phyloP scores from a whole-genome alignment of 805 yeast genomes.

The Isabelozyma heimii region DNA sequence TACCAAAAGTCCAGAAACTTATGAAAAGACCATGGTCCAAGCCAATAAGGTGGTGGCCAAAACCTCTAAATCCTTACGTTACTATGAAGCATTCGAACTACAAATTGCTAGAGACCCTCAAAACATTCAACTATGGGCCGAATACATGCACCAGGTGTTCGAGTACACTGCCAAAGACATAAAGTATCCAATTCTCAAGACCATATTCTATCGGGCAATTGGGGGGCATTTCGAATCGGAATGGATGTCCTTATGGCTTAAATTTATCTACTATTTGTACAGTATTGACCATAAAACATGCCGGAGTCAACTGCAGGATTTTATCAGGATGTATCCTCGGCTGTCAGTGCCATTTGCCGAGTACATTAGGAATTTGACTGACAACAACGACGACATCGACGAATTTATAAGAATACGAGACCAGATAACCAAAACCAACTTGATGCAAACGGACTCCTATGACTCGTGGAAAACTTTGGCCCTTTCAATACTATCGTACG shows the following conservation, averaged over 20 bases:
- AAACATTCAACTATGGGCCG: slow-evolving; percentile 23
- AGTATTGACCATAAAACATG: slow-evolving; percentile 9
- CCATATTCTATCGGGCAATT: slow-evolving; percentile 30
- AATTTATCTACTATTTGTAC: slow-evolving; percentile 24
- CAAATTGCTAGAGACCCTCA: slow-evolving; percentile 13
- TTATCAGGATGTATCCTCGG: slow-evolving; percentile 22
- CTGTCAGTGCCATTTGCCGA: slow-evolving; percentile 14
- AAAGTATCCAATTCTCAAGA: slow-evolving; percentile 6
- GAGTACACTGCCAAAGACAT: slow-evolving; percentile 12
- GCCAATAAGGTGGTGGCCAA: slow-evolving; percentile 30
- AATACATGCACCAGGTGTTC: slow-evolving; percentile 27
- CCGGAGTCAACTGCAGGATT: slow-evolving; percentile 11
- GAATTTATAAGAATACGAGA: slow-evolving; percentile 5
- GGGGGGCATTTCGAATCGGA: slow-evolving; percentile 3
- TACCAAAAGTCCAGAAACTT: slow-evolving; percentile 18
- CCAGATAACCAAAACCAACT: slow-evolving; percentile 6
- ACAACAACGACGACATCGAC: slow-evolving; percentile 6
- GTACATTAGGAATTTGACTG: slow-evolving; percentile 2
- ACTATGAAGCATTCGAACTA: slow-evolving; percentile 37
- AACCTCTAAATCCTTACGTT: slow-evolving; percentile 23
- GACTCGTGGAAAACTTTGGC: slow-evolving; percentile 34
- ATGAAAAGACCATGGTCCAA: slow-evolving; percentile 31
- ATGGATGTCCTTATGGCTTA: slow-evolving; percentile 27
- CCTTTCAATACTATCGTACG: slow-evolving; percentile 16
- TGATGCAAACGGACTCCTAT: slow-evolving; percentile 15